These are phyloP conservation scores for Stenocarpella maydis DNA, from an alignment of 2,329 filamentous ascomycete species.

Conservation along the genomic window DNA sequence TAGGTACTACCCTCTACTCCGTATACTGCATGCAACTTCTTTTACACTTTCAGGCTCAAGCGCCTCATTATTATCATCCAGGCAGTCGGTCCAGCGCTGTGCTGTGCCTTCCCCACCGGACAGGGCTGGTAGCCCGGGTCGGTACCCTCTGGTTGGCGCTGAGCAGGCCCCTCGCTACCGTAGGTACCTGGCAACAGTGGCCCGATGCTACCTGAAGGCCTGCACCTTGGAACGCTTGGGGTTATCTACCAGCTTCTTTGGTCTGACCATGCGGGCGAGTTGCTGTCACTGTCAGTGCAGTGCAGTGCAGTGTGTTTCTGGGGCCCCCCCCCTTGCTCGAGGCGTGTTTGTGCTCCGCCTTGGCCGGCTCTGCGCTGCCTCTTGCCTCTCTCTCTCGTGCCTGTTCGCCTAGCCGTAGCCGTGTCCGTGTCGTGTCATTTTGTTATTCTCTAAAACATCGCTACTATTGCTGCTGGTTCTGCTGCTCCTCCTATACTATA, in stretches of 20 bases:
- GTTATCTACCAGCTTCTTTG: too few relatives aligned
- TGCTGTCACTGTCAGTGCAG: constrained; percentile 6
- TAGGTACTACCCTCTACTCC: too few relatives aligned
- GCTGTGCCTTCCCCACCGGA: constrained; percentile 13
- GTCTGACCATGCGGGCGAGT: not conserved
- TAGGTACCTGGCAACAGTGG: constrained; percentile 22
- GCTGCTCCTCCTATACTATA: not conserved
- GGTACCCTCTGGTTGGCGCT: constrained; percentile 10
- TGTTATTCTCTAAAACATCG: too few relatives aligned
- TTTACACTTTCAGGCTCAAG: constrained; percentile 10
- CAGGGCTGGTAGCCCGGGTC: constrained; percentile 1
- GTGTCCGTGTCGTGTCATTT: too few relatives aligned
- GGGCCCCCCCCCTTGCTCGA: too few relatives aligned
- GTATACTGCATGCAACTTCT: constrained; percentile 10
- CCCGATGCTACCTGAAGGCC: constrained; percentile 19
- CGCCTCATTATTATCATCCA: too few relatives aligned
- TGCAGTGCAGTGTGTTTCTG: not conserved
- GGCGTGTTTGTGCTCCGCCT: too few relatives aligned
- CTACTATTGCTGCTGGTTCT: too few relatives aligned
- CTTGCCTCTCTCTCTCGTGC: too few relatives aligned
- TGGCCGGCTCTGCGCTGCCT: too few relatives aligned
- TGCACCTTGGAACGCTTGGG: not conserved
- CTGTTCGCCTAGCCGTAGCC: too few relatives aligned
- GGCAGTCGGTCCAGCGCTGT: not conserved
- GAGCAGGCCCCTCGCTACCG: constrained; percentile 16